A percentile compares a stretch with the other conserved stretches of the same genome.
phyloP scores from a whole-genome alignment of 495 filamentous ascomycete species.

The Lepidopterella palustris region DNA sequence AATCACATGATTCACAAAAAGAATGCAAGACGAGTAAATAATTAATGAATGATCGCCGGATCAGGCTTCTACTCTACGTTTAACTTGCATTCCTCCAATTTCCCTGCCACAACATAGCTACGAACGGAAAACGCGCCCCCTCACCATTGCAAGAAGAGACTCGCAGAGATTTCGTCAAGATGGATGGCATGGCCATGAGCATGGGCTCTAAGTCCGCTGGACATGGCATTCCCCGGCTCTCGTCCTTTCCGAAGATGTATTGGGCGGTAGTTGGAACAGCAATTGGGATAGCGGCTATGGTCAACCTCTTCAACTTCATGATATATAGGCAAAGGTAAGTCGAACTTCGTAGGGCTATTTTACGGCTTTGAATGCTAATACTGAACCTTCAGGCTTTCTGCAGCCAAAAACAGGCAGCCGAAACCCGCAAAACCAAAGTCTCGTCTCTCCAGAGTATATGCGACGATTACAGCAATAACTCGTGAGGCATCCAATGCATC shows the following conservation, averaged over 20 bases:
- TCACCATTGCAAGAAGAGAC: not conserved
- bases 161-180: not conserved
- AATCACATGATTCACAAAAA: too few species aligned
- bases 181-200: slow-evolving; percentile 29
- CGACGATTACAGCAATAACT: slow-evolving; percentile 59
- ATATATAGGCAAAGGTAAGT: slow-evolving; percentile 46
- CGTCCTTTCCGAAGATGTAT: slow-evolving; percentile 50
- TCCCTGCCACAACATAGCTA: not conserved
- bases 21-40: too few species aligned
- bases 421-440: slow-evolving; percentile 62
- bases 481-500: slow-evolving; percentile 64
- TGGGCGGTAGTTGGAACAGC: slow-evolving; percentile 55
- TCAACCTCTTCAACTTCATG: slow-evolving; percentile 44
- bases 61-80: not conserved
- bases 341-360: not conserved
- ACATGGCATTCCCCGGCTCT: slow-evolving; percentile 40
- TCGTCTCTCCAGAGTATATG: slow-evolving; percentile 48
- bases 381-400: slow-evolving; percentile 31
- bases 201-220: slow-evolving; percentile 44
- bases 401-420: slow-evolving; percentile 35
- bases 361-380: not conserved
- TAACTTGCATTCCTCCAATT: not conserved
- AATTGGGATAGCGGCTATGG: slow-evolving; percentile 46
- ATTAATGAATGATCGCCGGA: not conserved
- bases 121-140: not conserved